Base-by-base conservation (phyloP, 441 rosid genomes). In the Bruguiera hainesii region DNA sequence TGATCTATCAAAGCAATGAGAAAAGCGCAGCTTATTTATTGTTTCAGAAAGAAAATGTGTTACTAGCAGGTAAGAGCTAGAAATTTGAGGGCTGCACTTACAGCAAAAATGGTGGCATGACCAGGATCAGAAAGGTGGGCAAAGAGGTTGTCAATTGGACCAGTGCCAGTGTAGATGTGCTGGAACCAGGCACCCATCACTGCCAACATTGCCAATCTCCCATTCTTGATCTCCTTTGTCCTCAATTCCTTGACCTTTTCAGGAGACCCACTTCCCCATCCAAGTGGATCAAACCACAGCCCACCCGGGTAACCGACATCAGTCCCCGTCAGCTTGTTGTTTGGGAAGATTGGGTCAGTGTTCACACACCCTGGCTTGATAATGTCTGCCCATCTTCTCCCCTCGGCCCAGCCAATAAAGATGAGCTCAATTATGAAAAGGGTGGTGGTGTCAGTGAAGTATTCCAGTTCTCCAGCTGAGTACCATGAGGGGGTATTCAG, bases 101-200 rank as follows among this genome's bases (percentile, higher is more conserved):
- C 98, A 67, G 97, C 84, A 73, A 93, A 93, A 78, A 93, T 60
- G 9, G 87, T 93, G 73, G 97, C 98, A 56, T 93, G 97, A 46
- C 98, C 98, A 30, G 97, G 98, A 82, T 93, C 98, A 57, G 96
- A 88, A 19, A 93, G 97, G 78, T 93, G 98, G 37, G 97, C 96
- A 61, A 89, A 91, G 70, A 93, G 91, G 75, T 93, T 93, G 72
- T 91, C 98, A 25, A 93, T 91, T 16, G 98, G 98, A 55, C 98
- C 98, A 29, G 95, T 85, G 13, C 97, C 96, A 0, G 97, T 93
- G 87, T 93, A 93, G 55, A 93, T 85, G 71, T 93, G 98, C 77
- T 93, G 97, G 85, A 93, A 93, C 97, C 98, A 93, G 6, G 97
- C 98, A 49, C 98, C 98, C 85, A 93, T 89, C 69, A 94, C 98